Evolutionary conservation across 1,139 yeast genomes (phyloP), one percentile per base, ranked within the genome.

Genomic region (Candida tropicalis): DNA sequence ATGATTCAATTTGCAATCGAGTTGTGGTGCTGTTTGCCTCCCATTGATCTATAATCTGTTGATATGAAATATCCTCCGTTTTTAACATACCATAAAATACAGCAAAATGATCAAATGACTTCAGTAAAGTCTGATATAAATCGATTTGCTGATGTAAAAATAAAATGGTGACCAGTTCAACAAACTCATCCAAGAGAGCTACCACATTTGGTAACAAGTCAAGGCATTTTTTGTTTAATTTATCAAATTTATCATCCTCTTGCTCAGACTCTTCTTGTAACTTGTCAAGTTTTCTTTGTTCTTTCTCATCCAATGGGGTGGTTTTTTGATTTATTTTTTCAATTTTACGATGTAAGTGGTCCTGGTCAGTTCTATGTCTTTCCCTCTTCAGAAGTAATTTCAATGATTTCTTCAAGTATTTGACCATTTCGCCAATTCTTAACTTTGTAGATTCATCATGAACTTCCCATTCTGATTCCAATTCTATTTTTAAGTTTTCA

Each of bases 121-220:
- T 51, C 24, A 56, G 46, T 13, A 76, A 56, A 11, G 61, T 58
- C 15, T 59, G 53, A 42, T 60, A 63, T 2, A 71, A 62, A 12
- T 63, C 63, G 17, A 56, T 38, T 44, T 71, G 65, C 52, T 69
- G 59, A 55, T 66, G 59, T 46, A 75, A 24, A 39, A 62, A 47
- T 52, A 64, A 60, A 43, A 69, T 62, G 5, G 76, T 60, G 10
- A 78, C 47, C 37, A 63, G 62, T 37, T 71, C 77, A 12, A 80
- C 61, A 49, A 79, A 79, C 56, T 81, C 84, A 26, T 80, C 80
- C 44, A 80, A 57, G 33, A 71, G 64, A 6, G 67, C 58, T 40
- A 77, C 57, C 3, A 74, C 62, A 46, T 72, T 76, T 2, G 86
- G 86, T 17, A 80, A 62, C 2, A 66, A 54, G 5, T 69, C 41